A percentile compares a stretch with the other conserved stretches of the same genome.
Evolutionary conservation across 2,329 filamentous ascomycete species (phyloP).

Genomic region (Alternaria tenuissima): DNA sequence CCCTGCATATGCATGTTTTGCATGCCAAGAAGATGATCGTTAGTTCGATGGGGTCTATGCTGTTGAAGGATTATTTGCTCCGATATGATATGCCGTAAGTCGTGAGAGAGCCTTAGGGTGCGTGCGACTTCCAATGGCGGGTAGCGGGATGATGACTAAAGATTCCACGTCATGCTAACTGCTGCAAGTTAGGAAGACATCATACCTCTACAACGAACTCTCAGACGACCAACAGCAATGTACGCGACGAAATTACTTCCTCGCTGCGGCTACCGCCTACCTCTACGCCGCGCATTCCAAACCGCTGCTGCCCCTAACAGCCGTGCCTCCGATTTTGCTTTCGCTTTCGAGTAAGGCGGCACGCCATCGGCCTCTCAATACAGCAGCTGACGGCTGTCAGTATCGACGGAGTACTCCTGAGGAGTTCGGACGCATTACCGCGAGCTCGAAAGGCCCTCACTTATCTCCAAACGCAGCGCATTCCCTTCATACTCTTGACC

Average conservation of each 20-base stretch:
- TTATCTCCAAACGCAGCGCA: slow-evolving; percentile 75
- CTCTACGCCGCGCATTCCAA: slow-evolving; percentile 36
- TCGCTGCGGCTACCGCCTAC: slow-evolving; percentile 16
- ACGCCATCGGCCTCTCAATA: slow-evolving; percentile 14
- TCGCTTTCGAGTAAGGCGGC: slow-evolving; percentile 64
- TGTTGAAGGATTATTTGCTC: background rate
- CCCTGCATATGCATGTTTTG: background rate
- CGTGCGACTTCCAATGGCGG: background rate
- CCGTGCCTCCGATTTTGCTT: slow-evolving; percentile 64
- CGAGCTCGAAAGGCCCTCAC: slow-evolving; percentile 77
- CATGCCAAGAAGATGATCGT: background rate
- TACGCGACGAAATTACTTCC: slow-evolving; percentile 32
- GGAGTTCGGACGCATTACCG: slow-evolving; percentile 79
- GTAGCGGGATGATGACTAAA: background rate
- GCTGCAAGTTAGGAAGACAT: slow-evolving; percentile 3
- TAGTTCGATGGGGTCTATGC: too few relatives aligned
- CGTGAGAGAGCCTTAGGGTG: background rate
- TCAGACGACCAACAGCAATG: slow-evolving; percentile 7
- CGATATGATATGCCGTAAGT: background rate
- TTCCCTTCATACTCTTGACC: slow-evolving; percentile 93
- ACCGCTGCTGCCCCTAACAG: slow-evolving; percentile 28
- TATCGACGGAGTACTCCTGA: slow-evolving; percentile 95
- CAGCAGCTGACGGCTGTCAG: slow-evolving; percentile 53
- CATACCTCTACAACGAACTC: slow-evolving; percentile 3
- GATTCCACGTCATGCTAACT: background rate